Conservation (phyloP, 495 filamentous ascomycete genomes). For the Hypoxylon lienhwacheense region DNA sequence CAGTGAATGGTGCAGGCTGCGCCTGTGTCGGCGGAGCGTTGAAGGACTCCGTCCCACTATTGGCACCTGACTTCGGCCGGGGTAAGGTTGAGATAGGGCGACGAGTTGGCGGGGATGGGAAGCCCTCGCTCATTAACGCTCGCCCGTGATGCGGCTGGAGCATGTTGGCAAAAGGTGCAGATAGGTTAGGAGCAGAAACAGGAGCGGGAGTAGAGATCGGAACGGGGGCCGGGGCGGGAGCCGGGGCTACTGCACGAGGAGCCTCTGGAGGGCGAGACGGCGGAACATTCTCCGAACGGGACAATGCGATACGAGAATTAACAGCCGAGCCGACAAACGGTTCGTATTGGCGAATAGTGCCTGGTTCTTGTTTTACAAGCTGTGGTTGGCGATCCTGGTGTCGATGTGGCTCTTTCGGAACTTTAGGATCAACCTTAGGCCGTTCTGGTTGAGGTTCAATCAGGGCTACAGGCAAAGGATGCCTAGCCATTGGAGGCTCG, state of each 20-base stretch:
- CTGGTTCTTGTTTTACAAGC: conserved; percentile 52
- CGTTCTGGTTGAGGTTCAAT: conserved; percentile 35
- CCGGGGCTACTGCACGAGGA: conserved; percentile 41
- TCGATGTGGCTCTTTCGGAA: conserved; percentile 30
- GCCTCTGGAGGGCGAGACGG: conserved; percentile 48
- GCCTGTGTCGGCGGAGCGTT: conserved; percentile 39
- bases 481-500: conserved; percentile 32
- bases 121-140: conserved; percentile 38
- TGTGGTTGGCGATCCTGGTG: conserved; percentile 38
- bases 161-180: conserved; percentile 37
- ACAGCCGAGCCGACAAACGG: conserved; percentile 34
- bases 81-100: conserved; percentile 39
- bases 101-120: conserved; percentile 38
- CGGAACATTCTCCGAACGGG: conserved; percentile 44
- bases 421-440: conserved; percentile 33
- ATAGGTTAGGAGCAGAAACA: conserved; percentile 33
- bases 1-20: conserved; percentile 39
- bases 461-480: conserved; percentile 35
- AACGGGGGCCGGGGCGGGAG: conserved; percentile 28
- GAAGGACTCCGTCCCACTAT: conserved; percentile 43
- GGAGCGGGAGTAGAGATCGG: conserved; percentile 35
- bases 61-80: conserved; percentile 38
- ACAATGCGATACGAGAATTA: conserved; percentile 35
- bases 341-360: conserved; percentile 42
- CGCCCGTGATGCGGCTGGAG: conserved; percentile 41